Evolutionary conservation across 2,329 filamentous ascomycete species (phyloP), one percentile per base, ranked within the genome.

Genomic region (Paecilomyces variotii): DNA sequence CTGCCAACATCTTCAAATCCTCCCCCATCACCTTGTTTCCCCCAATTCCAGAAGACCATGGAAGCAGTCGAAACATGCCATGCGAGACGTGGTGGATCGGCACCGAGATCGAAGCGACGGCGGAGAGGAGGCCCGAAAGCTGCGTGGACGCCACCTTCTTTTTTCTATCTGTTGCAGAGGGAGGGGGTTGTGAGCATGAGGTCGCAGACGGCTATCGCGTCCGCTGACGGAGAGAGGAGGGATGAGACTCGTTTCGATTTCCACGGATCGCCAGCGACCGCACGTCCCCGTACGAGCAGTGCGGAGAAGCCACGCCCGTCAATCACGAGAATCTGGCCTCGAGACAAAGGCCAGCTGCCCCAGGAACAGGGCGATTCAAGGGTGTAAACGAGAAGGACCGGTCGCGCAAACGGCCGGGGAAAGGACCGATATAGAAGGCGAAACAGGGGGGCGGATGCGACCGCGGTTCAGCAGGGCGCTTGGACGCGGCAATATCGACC

Each of bases 1-100:
- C 65, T 53, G 73, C 70, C 63, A 79, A 67, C 72, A 75, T 74
- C 64, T 76, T 78, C 67, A 74, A 68, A 64, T 78, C 74, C 64
- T 76, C 73, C 59, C 71, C 66, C 61, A 72, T 71, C 65, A 75
- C 70, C 70, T 77, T 79, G 67, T 78, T 75, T 65, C 72, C 76
- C 71, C 77, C 74, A 63, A 77, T 68, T 61, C 69, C 65, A 64
- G 74, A 73, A 65, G 72, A 74, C 78, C 77, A 79, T 61, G 76
- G 76, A 56, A 79, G 68, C 65, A 79, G 68, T 57, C 75, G 74
- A 73, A 78, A 78, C 78, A 79, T 79, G 73, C 76, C 76, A 78
- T 78, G 72, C 70, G 75, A 76, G 58, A 66, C 63, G 60, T 60
- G 58, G 49, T 60, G 55, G 12, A 53, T 39, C 35, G 32, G 39